These are phyloP conservation scores for Malus hybrid DNA, from an alignment of 331 rosid species.

Conservation along the genomic window DNA sequence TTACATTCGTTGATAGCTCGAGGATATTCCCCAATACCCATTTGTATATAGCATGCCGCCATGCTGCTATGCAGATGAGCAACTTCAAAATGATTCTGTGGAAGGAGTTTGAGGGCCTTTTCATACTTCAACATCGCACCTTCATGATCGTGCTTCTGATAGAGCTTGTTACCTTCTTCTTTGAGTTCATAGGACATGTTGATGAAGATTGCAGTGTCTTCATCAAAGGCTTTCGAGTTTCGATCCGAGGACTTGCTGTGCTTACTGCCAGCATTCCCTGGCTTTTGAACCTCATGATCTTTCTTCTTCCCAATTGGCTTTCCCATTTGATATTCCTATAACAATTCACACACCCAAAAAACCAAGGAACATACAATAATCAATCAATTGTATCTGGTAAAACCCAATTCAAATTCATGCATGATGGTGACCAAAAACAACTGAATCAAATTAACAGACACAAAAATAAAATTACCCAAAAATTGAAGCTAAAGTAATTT, in stretches of 20 bases:
- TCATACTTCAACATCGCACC: slow-evolving; percentile 81
- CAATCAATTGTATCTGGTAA: neutral
- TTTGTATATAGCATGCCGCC: slow-evolving; percentile 84
- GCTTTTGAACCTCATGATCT: slow-evolving; percentile 36
- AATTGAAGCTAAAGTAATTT: neutral
- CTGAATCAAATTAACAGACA: neutral
- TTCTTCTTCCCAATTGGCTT: slow-evolving; percentile 75
- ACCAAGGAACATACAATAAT: neutral
- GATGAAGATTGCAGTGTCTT: slow-evolving; percentile 83
- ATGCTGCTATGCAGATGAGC: slow-evolving; percentile 66
- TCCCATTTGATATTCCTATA: slow-evolving; percentile 46
- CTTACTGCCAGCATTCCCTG: slow-evolving; percentile 30
- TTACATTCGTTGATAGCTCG: slow-evolving; percentile 75
- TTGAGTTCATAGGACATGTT: slow-evolving; percentile 71
- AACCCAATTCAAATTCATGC: neutral
- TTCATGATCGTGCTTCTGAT: slow-evolving; percentile 61
- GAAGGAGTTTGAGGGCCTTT: slow-evolving; percentile 76
- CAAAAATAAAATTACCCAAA: neutral
- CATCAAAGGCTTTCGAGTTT: slow-evolving; percentile 58
- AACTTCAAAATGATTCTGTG: slow-evolving; percentile 61
- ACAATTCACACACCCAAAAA: neutral
- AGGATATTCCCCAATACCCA: slow-evolving; percentile 82
- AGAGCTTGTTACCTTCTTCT: slow-evolving; percentile 25
- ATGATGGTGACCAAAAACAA: neutral
- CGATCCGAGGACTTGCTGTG: slow-evolving; percentile 31